These are phyloP conservation scores for Coemansia umbellata DNA, from an alignment of 192 early-diverging fungal genomes.

Conservation along the genomic window DNA sequence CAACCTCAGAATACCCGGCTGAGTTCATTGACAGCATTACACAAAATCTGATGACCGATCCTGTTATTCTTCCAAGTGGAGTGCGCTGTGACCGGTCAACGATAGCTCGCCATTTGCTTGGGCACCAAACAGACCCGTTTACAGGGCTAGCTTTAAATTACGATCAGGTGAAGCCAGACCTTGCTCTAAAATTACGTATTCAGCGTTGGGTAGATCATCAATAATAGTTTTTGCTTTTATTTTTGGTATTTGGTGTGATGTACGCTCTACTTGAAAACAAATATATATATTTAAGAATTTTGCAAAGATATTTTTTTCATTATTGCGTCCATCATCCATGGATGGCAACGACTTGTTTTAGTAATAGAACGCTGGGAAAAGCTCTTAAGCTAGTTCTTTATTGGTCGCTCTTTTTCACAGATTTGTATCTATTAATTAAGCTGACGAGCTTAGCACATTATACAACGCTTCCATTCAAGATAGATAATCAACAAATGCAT, in stretches of 20 bases:
- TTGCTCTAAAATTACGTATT: conserved; percentile 14
- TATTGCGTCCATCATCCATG: too few relatives aligned
- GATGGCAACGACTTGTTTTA: too few relatives aligned
- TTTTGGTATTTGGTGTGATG: too few relatives aligned
- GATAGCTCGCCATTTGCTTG: conserved; percentile 12
- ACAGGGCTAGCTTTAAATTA: conserved; percentile 18
- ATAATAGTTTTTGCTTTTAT: too few relatives aligned
- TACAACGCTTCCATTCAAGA: too few relatives aligned
- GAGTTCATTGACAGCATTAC: conserved; percentile 32
- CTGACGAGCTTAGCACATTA: too few relatives aligned
- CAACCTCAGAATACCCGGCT: conserved; percentile 4
- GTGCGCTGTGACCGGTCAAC: conserved; percentile 22
- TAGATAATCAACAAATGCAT: too few relatives aligned
- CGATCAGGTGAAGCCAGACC: conserved; percentile 10
- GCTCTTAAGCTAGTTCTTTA: too few relatives aligned
- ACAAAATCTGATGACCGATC: conserved; percentile 20
- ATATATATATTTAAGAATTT: background rate
- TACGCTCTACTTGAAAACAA: background rate
- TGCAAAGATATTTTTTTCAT: too few relatives aligned
- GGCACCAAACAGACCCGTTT: conserved; percentile 22
- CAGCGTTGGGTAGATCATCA: conserved; percentile 4
- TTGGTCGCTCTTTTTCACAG: too few relatives aligned
- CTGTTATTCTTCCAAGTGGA: conserved; percentile 19
- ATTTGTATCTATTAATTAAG: too few relatives aligned
- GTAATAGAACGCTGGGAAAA: too few relatives aligned